Base-by-base conservation (phyloP, 2,329 filamentous ascomycete species). In the Nemania sp. region DNA sequence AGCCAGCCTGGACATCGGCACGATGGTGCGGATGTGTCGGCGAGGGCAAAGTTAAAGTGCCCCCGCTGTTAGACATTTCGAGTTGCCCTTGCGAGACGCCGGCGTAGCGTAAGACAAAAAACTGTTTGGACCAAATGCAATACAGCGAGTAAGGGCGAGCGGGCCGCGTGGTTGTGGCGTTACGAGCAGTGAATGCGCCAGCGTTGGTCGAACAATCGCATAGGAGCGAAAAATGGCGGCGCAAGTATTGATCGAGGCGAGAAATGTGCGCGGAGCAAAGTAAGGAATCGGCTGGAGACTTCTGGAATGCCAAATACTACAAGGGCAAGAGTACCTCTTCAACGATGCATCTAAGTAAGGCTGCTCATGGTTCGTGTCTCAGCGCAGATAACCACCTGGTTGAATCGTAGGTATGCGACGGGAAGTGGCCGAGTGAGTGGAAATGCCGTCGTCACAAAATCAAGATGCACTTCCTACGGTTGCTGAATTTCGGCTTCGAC, bases 1-100 rank as follows among this genome's bases (percentile, higher is more conserved):
- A 89, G 54, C 89, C 87, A 45, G 89, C 87, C 49, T 69, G 68
- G 61, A 90, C 85, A 75, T 96, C 90, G 65, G 93, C 88, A 73
- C 89, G 88, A 69, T 91, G 89, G 57, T 89, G 89, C 57, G 85
- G 84, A 66, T 90, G 86, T 42, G 89, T 93, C 54, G 93, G 92
- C 58, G 92, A 96, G 61, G 91, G 86, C 65, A 96, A 80, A 67
- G 94, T 91, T 65, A 96, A 80, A 54, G 90, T 93, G 39, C 65
- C 65, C 67, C 90, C 90, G 51, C 60, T 59, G 42, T 66, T 64
- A 9, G 66, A 67, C 66, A 68, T 68, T 37, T 63, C 64, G 52
- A 37, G 15, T 28, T 49, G 30, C 23, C 30, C 36, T 52, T 15
- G n/a, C 26, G 37, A 31, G 34, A 19, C 22, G 39, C 28, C 9